Evolutionary conservation across 768 basidiomycete genomes (phyloP).

Genomic region (Macrolepiota albuminosa): DNA sequence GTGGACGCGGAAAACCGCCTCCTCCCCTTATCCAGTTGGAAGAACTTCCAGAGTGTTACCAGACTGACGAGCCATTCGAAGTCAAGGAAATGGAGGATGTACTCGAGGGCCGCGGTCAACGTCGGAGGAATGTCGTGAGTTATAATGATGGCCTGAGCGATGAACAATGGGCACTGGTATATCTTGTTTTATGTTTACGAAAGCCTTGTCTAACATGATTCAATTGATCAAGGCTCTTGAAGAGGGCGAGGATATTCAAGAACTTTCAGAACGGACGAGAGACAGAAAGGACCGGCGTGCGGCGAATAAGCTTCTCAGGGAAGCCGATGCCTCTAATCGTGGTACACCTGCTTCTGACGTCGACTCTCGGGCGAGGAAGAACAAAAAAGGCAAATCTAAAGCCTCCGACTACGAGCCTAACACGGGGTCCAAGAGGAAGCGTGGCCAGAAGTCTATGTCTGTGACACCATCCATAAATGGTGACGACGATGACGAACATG

Average conservation of each 20-base stretch:
- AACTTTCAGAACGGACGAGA: conserved; percentile 59
- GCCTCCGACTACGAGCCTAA: conserved; percentile 46
- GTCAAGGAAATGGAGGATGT: conserved; percentile 54
- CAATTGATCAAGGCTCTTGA: conserved; percentile 53
- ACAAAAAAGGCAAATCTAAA: conserved; percentile 59
- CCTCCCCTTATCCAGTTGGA: conserved; percentile 75
- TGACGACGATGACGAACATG: conserved; percentile 55
- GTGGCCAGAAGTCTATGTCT: conserved; percentile 67
- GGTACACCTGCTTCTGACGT: conserved; percentile 63
- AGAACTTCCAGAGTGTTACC: conserved; percentile 92
- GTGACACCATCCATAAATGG: conserved; percentile 75
- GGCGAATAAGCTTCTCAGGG: conserved; percentile 53
- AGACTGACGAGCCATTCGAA: conserved; percentile 76
- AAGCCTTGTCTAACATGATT: background rate
- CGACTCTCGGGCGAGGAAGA: conserved; percentile 50
- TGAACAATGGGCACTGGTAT: conserved; percentile 86
- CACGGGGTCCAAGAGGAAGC: conserved; percentile 69
- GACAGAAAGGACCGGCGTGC: conserved; percentile 63
- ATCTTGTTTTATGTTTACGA: conserved; percentile 17
- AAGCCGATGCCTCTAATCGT: conserved; percentile 55
- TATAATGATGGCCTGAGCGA: conserved; percentile 95
- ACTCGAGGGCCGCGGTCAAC: conserved; percentile 79
- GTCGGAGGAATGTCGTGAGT: conserved; percentile 77
- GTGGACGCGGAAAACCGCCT: conserved; percentile 76
- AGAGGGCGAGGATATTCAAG: conserved; percentile 76